Evolutionary conservation across 495 filamentous ascomycete species (phyloP).

Genomic region (Aspergillus funiculosus): DNA sequence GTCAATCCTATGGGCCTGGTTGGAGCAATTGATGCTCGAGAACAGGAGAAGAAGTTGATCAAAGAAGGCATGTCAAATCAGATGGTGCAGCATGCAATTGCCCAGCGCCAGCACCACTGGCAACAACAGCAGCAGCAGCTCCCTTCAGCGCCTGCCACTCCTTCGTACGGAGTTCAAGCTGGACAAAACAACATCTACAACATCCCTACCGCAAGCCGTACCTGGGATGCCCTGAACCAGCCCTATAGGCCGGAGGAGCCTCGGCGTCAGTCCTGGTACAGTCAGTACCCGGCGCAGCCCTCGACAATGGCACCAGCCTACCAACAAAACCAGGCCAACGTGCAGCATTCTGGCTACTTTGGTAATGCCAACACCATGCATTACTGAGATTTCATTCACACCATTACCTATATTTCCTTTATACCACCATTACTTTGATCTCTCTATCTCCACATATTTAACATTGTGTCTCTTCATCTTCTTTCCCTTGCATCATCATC

Average conservation of each 20-base stretch:
- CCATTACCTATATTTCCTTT: not conserved
- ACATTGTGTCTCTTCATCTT: slow-evolving; percentile 6
- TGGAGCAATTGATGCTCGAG: slow-evolving; percentile 68
- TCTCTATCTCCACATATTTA: slow-evolving; percentile 3
- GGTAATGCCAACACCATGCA: slow-evolving; percentile 25
- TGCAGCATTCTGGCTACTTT: slow-evolving; percentile 26
- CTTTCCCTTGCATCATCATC: not conserved
- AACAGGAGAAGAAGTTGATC: slow-evolving; percentile 67
- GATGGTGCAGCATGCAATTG: slow-evolving; percentile 74
- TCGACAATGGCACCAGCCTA: slow-evolving; percentile 20
- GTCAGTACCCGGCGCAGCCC: slow-evolving; percentile 25
- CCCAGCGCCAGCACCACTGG: slow-evolving; percentile 60
- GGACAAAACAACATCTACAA: slow-evolving; percentile 31
- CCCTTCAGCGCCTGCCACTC: slow-evolving; percentile 7
- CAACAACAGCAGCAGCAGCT: slow-evolving; percentile 34
- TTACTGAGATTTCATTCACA: slow-evolving; percentile 11
- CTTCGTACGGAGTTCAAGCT: slow-evolving; percentile 12
- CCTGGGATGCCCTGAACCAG: slow-evolving; percentile 40
- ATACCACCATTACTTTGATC: slow-evolving; percentile 4
- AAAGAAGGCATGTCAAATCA: slow-evolving; percentile 64
- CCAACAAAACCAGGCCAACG: slow-evolving; percentile 25
- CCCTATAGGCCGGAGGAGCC: slow-evolving; percentile 31
- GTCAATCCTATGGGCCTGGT: slow-evolving; percentile 58
- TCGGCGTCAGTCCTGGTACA: slow-evolving; percentile 40
- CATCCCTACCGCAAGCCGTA: slow-evolving; percentile 37